Evolutionary conservation across 257 asterid species (phyloP).

Genomic region (Solanum sparsipilum): DNA sequence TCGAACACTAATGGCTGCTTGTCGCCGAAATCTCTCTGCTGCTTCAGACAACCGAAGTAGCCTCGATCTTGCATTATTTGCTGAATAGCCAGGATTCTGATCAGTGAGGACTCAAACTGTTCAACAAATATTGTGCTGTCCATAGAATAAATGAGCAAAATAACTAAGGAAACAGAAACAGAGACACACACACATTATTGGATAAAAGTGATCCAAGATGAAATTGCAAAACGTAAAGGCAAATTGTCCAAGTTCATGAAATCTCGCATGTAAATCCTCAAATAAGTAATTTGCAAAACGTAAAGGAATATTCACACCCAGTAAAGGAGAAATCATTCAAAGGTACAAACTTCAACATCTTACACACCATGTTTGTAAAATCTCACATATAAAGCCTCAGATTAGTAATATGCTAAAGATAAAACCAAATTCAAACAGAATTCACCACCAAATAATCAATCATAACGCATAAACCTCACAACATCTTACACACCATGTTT

Average conservation of each 20-base stretch:
- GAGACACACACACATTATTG: neutral
- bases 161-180: neutral
- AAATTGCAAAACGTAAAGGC: too few relatives aligned
- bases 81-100: constrained; percentile 30
- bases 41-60: constrained; percentile 84
- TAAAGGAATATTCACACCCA: neutral
- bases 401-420: neutral
- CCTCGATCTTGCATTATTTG: constrained; percentile 69
- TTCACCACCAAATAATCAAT: neutral
- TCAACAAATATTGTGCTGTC: neutral
- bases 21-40: constrained; percentile 69
- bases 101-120: constrained; percentile 6
- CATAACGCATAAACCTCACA: neutral
- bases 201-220: neutral
- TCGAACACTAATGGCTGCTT: constrained; percentile 63
- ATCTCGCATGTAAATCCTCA: neutral
- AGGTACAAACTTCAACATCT: neutral
- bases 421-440: neutral
- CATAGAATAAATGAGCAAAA: neutral
- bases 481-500: neutral
- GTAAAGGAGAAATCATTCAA: neutral
- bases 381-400: neutral
- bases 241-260: too few relatives aligned
- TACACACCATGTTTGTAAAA: neutral
- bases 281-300: neutral